These are phyloP conservation scores for Akanthomyces uredinophilus DNA, from an alignment of 2,329 filamentous ascomycete species.

Conservation along the genomic window DNA sequence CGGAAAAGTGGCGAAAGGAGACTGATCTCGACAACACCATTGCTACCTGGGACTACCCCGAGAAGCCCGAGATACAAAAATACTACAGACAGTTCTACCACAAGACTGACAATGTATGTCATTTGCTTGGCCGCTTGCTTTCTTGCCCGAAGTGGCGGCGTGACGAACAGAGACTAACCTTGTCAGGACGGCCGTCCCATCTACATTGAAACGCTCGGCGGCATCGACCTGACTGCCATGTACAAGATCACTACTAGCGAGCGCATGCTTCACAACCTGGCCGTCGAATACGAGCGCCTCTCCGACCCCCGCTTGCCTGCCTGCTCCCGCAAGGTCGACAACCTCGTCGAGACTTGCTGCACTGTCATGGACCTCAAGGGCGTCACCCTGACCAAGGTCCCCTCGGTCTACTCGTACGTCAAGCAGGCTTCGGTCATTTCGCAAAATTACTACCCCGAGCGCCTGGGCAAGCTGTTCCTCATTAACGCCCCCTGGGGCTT, in stretches of 20 bases:
- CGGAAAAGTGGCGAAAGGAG: conserved; percentile 85
- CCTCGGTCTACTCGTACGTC: conserved; percentile 84
- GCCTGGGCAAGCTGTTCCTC: conserved; percentile 89
- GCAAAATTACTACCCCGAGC: conserved; percentile 99
- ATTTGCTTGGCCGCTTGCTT: not conserved
- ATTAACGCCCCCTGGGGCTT: conserved; percentile 99
- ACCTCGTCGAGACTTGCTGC: conserved; percentile 95
- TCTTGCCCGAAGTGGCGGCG: not conserved
- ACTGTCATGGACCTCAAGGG: conserved; percentile 98
- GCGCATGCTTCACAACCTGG: conserved; percentile 94
- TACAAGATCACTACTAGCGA: conserved; percentile 89
- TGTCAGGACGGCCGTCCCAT: conserved; percentile 85
- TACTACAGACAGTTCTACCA: conserved; percentile 99
- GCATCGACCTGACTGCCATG: conserved; percentile 84
- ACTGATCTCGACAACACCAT: conserved; percentile 79
- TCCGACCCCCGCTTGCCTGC: conserved; percentile 89
- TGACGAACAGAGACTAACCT: not conserved
- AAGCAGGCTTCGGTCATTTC: conserved; percentile 80
- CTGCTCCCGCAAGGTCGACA: conserved; percentile 85
- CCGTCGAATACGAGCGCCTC: conserved; percentile 96
- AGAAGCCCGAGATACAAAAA: conserved; percentile 77
- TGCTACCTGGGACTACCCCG: conserved; percentile 76
- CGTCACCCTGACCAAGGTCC: conserved; percentile 75
- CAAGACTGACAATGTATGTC: conserved; percentile 75
- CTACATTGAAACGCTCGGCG: conserved; percentile 94